Conservation (phyloP, 2,329 filamentous ascomycete species). For the Herpotrichia juniperi region DNA sequence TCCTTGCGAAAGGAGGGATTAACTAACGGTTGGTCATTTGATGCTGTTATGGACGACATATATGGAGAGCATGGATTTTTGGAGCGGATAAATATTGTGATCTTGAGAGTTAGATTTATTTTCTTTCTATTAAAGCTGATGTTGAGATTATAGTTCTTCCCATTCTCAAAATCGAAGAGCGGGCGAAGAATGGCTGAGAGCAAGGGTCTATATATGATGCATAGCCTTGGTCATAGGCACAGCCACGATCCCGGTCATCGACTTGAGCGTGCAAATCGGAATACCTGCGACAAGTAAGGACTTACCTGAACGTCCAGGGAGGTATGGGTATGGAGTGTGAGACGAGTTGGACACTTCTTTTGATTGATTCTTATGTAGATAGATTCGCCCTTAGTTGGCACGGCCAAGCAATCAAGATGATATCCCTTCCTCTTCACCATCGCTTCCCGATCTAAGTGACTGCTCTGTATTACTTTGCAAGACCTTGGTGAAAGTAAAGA, state of each 20-base stretch:
- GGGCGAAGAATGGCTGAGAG: constrained; percentile 1
- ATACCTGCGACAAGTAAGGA: neutral
- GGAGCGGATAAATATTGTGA: neutral
- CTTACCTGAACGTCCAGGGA: neutral
- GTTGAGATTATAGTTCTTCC: neutral
- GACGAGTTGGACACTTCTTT: neutral
- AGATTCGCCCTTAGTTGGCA: neutral
- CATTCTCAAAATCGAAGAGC: neutral
- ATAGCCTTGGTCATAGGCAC: neutral
- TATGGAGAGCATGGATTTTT: neutral
- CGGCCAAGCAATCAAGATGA: neutral
- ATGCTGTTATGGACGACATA: too few relatives aligned
- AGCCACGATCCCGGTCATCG: neutral
- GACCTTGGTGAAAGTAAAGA: too few relatives aligned
- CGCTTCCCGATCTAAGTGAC: neutral
- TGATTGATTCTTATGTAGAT: neutral
- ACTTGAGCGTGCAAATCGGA: neutral
- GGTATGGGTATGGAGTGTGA: too few relatives aligned
- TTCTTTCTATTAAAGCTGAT: neutral
- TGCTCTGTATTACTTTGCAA: too few relatives aligned
- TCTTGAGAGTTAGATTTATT: neutral
- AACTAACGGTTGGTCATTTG: too few relatives aligned
- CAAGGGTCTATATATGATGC: neutral
- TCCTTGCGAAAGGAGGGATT: neutral
- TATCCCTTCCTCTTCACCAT: neutral